Conservation (phyloP, 2,329 filamentous ascomycete genomes). For the Penicillium decumbens region DNA sequence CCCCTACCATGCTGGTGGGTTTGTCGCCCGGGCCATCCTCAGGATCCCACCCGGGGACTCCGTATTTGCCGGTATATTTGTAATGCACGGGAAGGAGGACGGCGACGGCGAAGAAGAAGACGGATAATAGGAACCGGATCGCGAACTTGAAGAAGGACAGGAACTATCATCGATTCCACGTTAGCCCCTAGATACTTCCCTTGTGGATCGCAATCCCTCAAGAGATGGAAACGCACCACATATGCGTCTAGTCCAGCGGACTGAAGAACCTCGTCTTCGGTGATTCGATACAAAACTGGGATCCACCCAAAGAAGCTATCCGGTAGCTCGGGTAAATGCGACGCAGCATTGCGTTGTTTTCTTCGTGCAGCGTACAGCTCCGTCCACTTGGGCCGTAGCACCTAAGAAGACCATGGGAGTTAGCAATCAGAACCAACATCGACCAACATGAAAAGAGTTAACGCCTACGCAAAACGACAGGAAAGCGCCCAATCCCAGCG, state of each 20-base stretch:
- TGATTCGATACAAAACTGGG: slow-evolving; percentile 73
- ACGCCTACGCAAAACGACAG: slow-evolving; percentile 44
- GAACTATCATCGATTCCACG: slow-evolving; percentile 51
- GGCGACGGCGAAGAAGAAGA: slow-evolving; percentile 73
- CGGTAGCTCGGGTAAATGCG: slow-evolving; percentile 70
- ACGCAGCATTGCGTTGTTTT: slow-evolving; percentile 62
- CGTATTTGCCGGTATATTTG: slow-evolving; percentile 52
- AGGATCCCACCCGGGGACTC: slow-evolving; percentile 35
- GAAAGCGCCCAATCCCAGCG: slow-evolving; percentile 43
- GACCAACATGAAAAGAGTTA: neutral
- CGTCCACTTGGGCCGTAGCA: slow-evolving; percentile 86
- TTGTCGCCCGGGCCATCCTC: slow-evolving; percentile 26
- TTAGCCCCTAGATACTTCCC: neutral
- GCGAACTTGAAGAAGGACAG: slow-evolving; percentile 95
- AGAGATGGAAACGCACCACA: slow-evolving; percentile 56
- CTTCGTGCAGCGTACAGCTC: slow-evolving; percentile 85
- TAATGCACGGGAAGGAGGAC: slow-evolving; percentile 84
- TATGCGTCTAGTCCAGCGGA: slow-evolving; percentile 93
- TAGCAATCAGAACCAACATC: slow-evolving; percentile 3
- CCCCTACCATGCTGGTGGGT: slow-evolving; percentile 25
- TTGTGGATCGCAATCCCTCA: too few species aligned
- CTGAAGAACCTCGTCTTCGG: slow-evolving; percentile 80
- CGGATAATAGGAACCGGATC: slow-evolving; percentile 71
- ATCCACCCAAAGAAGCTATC: slow-evolving; percentile 92
- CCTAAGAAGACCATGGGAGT: slow-evolving; percentile 44